A percentile compares a stretch with the other conserved stretches of the same genome.
These are phyloP conservation scores for Jamesozyma hellenica DNA, from an alignment of 805 yeast genomes.

Conservation along the genomic window DNA sequence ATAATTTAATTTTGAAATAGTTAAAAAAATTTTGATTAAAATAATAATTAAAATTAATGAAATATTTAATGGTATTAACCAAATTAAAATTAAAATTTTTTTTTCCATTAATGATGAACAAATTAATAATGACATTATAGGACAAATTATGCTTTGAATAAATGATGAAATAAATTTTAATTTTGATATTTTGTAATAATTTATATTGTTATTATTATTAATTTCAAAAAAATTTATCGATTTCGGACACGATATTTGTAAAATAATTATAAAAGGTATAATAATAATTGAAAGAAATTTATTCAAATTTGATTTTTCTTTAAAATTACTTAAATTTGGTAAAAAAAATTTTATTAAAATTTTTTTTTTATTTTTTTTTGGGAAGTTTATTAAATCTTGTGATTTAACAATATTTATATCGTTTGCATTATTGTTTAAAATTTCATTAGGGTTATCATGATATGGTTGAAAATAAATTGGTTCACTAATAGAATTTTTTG, in stretches of 20 bases:
- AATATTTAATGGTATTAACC: conserved; percentile 8
- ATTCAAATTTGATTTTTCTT: conserved; percentile 18
- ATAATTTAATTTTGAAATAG: conserved; percentile 6
- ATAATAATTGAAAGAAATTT: conserved; percentile 25
- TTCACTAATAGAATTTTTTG: conserved; percentile 9
- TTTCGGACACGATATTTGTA: conserved; percentile 31
- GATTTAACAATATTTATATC: no score
- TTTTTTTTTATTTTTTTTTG: conserved; percentile 3
- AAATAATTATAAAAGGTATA: conserved; percentile 28
- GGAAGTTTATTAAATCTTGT: not conserved
- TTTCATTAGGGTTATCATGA: conserved; percentile 18
- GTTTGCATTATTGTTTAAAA: no score
- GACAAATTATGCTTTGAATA: conserved; percentile 27
- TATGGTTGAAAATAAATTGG: conserved; percentile 22
- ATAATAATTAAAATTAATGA: conserved; percentile 3
- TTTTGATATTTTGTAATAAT: conserved; percentile 11
- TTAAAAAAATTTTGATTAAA: not conserved
- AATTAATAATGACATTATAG: conserved; percentile 16
- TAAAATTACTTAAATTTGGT: conserved; percentile 28
- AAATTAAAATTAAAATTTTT: conserved; percentile 5
- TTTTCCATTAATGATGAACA: conserved; percentile 14
- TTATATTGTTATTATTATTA: conserved; percentile 12
- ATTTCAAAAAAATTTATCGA: conserved; percentile 20
- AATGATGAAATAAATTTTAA: conserved; percentile 18
- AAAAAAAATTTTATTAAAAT: conserved; percentile 13